A percentile compares a stretch with the other conserved stretches of the same genome.
Conservation (phyloP, 176 grass and related monocot genomes). For the Tillandsia fasciculata region DNA sequence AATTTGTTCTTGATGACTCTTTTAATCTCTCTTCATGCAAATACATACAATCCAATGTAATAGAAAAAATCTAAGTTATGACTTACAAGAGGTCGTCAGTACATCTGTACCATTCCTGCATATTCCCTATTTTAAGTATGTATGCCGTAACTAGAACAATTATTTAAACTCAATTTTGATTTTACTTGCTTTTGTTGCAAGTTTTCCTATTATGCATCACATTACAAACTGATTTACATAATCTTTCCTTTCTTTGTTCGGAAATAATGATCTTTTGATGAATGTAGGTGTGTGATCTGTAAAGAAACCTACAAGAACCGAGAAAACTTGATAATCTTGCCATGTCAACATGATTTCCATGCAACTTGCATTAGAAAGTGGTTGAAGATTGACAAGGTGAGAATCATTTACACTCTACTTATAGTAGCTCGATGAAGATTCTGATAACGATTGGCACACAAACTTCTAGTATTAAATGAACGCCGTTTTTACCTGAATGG, state of each 20-base stretch:
- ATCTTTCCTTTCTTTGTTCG: not conserved
- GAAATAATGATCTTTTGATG: constrained; percentile 5
- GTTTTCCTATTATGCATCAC: not conserved
- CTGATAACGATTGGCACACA: not conserved
- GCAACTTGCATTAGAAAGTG: constrained; percentile 40
- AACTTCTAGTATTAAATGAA: not conserved
- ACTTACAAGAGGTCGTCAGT: too few species aligned
- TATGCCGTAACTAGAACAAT: too few species aligned
- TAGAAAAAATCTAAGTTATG: too few species aligned
- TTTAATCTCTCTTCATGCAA: too few species aligned
- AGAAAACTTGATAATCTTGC: constrained; percentile 54
- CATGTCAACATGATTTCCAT: constrained; percentile 77
- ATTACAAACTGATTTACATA: not conserved
- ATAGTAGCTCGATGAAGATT: not conserved
- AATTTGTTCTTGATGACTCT: too few species aligned
- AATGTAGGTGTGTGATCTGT: constrained; percentile 74
- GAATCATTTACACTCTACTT: not conserved
- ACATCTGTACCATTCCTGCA: too few species aligned
- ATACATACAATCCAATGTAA: too few species aligned
- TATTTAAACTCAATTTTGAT: not conserved
- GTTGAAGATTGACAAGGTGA: constrained; percentile 81
- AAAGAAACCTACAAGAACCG: constrained; percentile 36
- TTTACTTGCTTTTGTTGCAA: not conserved
- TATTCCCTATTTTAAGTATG: too few species aligned
- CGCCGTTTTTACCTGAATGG: too few species aligned